Evolutionary conservation across 164 flowering plant species (phyloP), one percentile per base, ranked within the genome.

Genomic region (Dillenia turbinata): DNA sequence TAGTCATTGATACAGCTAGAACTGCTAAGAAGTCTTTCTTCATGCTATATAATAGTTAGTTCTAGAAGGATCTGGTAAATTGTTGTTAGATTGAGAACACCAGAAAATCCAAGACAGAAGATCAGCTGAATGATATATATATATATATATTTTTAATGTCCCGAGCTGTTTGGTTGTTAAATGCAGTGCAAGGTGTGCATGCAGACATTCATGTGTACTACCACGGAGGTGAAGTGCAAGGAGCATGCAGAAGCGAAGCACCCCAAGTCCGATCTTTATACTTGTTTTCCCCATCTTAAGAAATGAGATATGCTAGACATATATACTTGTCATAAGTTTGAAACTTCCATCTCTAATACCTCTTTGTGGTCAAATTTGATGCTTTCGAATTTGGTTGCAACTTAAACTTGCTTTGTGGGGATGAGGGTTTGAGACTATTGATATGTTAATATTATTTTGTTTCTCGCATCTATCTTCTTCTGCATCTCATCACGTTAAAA

Each of bases 111-210:
- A 33, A 5, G 4, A 49, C 50, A 26, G 47, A 62, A 52, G 15
- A 43, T 8, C 33, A 9, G 13, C 1, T 33, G 26, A 40, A 43
- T 52, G 54, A 26, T 17, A n/a, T n/a, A n/a, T n/a, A n/a, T n/a
- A n/a, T 59, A 22, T 44, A 10, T 64, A 24, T 24, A 17, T 48
- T 9, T 40, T 9, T 56, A 8, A 43, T 65, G 6, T 12, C 22
- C 46, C 9, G 4, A 33, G 5, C 6, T 33, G 40, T 33, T 33
- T 60, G 33, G 61, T n/a, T 67, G 57, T 44, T 71, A 68, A 54
- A 66, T 83, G 89, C 94, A 91, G 97, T 91, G 97, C 84, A 91
- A 91, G 81, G 96, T 91, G 65, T 91, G 97, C 65, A 85, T 91
- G 93, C 97, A 91, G 75, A 88, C 96, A 48, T 89, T 89, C 71